phyloP scores from a whole-genome alignment of 1,284 basidiomycete species.

The Puccinia coronata region DNA sequence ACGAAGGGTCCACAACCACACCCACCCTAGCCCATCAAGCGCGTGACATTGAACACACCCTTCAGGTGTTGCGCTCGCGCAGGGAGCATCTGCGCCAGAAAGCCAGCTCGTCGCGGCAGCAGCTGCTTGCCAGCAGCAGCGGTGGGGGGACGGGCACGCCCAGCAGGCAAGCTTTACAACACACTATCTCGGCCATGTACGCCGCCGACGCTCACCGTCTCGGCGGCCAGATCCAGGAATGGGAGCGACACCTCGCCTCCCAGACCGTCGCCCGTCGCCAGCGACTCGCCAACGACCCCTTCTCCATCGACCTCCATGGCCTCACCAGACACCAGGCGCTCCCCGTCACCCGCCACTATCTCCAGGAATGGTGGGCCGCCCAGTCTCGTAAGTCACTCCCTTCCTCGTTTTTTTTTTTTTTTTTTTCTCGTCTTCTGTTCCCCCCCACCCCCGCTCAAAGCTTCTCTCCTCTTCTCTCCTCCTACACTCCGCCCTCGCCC shows the following conservation, averaged over 20 bases:
- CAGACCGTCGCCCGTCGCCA: not conserved
- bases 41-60: not conserved
- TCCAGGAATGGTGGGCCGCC: constrained; percentile 55
- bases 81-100: not conserved
- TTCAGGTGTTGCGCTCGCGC: not conserved
- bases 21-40: too few species aligned
- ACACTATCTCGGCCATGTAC: not conserved
- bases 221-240: not conserved
- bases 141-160: not conserved
- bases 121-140: not conserved
- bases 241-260: constrained; percentile 15
- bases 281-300: constrained; percentile 25
- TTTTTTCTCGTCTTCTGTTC: too few species aligned
- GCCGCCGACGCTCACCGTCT: not conserved
- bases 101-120: not conserved
- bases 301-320: constrained; percentile 57
- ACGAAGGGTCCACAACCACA: too few species aligned
- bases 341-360: constrained; percentile 54
- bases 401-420: too few species aligned
- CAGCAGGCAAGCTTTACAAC: constrained; percentile 6
- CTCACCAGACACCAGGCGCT: constrained; percentile 57
- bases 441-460: too few species aligned
- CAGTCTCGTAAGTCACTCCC: constrained; percentile 36
- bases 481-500: not conserved
- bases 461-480: not conserved